A percentile compares a stretch with the other conserved stretches of the same genome.
Evolutionary conservation across 768 basidiomycete species (phyloP).

Genomic region (Tephrocybe rancida): DNA sequence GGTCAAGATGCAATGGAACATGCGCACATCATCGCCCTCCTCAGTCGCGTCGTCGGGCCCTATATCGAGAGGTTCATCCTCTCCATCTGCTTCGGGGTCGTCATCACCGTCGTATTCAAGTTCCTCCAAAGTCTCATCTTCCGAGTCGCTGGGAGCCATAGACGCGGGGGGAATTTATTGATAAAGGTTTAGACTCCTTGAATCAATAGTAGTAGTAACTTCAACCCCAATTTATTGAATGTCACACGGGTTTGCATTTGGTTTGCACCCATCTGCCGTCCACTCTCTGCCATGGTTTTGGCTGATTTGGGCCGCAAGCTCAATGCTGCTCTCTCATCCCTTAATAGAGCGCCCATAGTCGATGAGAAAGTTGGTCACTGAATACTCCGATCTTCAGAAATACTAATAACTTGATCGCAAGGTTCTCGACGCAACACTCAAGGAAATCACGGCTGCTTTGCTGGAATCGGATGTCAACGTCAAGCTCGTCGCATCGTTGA

Average conservation of each 20-base stretch:
- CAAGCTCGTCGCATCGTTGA: constrained; percentile 85
- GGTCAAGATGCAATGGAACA: constrained; percentile 16
- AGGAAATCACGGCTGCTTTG: constrained; percentile 92
- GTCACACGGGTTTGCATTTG: constrained; percentile 20
- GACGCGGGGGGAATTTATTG: too few species aligned
- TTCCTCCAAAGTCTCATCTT: constrained; percentile 64
- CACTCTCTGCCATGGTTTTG: constrained; percentile 76
- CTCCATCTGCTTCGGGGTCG: constrained; percentile 49
- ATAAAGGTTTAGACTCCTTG: too few species aligned
- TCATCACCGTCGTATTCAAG: constrained; percentile 57
- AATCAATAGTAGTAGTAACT: too few species aligned
- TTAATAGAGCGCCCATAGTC: constrained; percentile 82
- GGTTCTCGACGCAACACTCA: constrained; percentile 93
- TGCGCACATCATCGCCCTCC: constrained; percentile 62
- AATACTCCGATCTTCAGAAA: neutral
- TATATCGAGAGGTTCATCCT: constrained; percentile 49
- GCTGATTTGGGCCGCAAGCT: constrained; percentile 93
- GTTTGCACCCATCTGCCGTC: neutral
- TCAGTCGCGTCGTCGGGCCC: constrained; percentile 64
- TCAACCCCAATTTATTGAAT: neutral
- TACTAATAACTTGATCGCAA: constrained; percentile 32
- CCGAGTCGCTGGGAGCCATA: constrained; percentile 63
- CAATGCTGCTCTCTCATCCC: constrained; percentile 89
- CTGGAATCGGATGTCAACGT: constrained; percentile 99
- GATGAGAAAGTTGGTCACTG: constrained; percentile 79